A percentile compares a stretch with the other conserved stretches of the same genome.
Conservation (phyloP, 208 protist genomes). For the Herpetomonas tarakana region DNA sequence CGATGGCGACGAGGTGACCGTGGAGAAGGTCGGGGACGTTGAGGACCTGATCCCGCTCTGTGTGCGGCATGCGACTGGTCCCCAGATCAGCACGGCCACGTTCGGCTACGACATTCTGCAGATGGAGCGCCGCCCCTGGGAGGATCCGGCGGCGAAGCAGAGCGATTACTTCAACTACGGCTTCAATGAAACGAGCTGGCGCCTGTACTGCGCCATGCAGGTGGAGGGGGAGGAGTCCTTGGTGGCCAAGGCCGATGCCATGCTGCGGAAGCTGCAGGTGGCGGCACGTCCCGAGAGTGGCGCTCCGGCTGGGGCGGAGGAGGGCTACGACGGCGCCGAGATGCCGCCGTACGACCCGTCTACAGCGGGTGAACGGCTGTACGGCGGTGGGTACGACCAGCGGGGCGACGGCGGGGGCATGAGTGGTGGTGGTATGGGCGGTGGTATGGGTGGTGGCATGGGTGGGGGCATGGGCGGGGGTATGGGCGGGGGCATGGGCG, state of each 20-base stretch:
- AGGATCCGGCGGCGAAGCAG: slow-evolving; percentile 67
- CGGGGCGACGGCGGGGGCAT: no score
- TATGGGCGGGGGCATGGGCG: slow-evolving; percentile 1
- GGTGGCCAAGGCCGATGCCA: slow-evolving; percentile 43
- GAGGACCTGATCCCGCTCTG: slow-evolving; percentile 72
- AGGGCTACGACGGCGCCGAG: neutral
- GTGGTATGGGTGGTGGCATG: no score
- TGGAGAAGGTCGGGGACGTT: slow-evolving; percentile 30
- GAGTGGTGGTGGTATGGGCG: no score
- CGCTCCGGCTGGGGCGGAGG: slow-evolving; percentile 6
- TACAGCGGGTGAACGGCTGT: slow-evolving; percentile 6
- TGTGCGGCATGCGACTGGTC: slow-evolving; percentile 48
- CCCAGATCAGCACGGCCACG: slow-evolving; percentile 53
- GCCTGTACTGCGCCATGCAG: slow-evolving; percentile 83
- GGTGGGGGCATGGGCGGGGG: slow-evolving; percentile 4
- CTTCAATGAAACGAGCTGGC: slow-evolving; percentile 86
- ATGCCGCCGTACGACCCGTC: slow-evolving; percentile 2
- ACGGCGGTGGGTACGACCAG: slow-evolving; percentile 11
- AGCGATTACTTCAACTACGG: slow-evolving; percentile 93
- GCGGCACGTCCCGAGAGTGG: slow-evolving; percentile 12
- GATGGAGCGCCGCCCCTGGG: slow-evolving; percentile 79
- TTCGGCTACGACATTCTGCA: slow-evolving; percentile 85
- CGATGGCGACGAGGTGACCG: slow-evolving; percentile 11
- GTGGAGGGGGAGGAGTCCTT: slow-evolving; percentile 54
- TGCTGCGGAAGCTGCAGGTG: slow-evolving; percentile 52